Conservation (phyloP, 306 rosid genomes). For the Gastrolobium villosum region DNA sequence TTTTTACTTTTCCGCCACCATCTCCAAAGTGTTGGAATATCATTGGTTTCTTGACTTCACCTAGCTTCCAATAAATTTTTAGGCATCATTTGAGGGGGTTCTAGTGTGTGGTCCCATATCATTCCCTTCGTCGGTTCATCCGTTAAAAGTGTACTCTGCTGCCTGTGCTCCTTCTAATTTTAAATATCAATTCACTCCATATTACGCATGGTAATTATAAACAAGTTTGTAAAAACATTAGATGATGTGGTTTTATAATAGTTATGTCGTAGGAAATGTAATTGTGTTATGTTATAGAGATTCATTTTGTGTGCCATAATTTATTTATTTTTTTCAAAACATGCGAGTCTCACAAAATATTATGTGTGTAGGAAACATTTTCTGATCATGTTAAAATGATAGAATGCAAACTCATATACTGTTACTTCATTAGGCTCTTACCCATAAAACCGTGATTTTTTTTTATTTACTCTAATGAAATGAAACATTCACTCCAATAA, state of each 20-base stretch:
- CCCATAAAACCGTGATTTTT: background rate
- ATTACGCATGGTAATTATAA: background rate
- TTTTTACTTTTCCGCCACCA: constrained; percentile 16
- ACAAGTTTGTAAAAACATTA: background rate
- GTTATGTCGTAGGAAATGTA: no score
- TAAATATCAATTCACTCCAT: background rate
- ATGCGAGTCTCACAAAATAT: no score
- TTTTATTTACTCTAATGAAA: background rate
- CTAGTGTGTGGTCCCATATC: constrained; percentile 17
- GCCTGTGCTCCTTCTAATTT: constrained; percentile 1
- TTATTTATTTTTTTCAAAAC: no score
- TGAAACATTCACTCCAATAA: constrained; percentile 3
- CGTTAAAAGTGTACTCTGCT: background rate
- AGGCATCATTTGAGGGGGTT: constrained; percentile 2
- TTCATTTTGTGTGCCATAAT: no score
- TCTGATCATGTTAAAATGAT: no score
- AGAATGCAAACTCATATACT: no score
- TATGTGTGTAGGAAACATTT: no score
- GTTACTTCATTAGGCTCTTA: background rate
- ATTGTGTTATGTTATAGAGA: no score
- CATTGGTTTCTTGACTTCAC: constrained; percentile 51
- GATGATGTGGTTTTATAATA: no score
- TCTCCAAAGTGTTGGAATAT: constrained; percentile 36
- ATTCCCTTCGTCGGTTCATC: constrained; percentile 20
- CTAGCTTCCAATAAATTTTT: background rate